Conservation (phyloP, 2,329 filamentous ascomycete genomes). For the Ceratocystis variospora region DNA sequence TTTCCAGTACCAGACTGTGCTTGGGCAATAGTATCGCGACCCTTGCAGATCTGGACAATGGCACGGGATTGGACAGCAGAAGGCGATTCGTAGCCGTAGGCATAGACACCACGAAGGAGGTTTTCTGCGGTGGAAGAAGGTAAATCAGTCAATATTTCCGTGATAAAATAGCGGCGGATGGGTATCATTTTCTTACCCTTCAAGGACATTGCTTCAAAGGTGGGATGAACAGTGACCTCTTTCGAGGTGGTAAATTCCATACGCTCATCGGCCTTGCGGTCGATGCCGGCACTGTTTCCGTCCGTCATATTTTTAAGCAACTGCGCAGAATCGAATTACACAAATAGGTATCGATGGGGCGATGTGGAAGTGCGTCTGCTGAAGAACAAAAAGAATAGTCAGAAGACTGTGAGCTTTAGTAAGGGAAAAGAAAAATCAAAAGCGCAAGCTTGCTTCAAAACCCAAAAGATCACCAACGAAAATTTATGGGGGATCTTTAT, state of each 20-base stretch:
- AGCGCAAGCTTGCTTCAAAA: background rate
- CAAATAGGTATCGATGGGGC: too few relatives aligned
- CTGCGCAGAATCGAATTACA: too few relatives aligned
- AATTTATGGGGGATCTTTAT: constrained; percentile 3
- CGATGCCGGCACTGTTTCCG: constrained; percentile 46
- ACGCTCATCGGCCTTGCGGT: constrained; percentile 85
- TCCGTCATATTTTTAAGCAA: constrained; percentile 56
- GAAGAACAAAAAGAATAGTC: background rate
- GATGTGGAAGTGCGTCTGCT: constrained; percentile 25
- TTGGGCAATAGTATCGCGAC: constrained; percentile 95
- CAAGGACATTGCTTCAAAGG: constrained; percentile 89
- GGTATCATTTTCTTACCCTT: constrained; percentile 43
- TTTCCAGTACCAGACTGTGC: constrained; percentile 96
- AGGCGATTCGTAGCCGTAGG: constrained; percentile 95
- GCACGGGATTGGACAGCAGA: constrained; percentile 95
- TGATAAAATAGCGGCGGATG: too few relatives aligned
- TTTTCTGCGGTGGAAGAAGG: constrained; percentile 47
- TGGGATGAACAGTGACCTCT: constrained; percentile 89
- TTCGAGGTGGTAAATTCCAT: constrained; percentile 98
- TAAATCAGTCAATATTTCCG: background rate
- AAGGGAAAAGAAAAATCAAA: background rate
- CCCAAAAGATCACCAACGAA: background rate
- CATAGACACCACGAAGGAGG: constrained; percentile 90
- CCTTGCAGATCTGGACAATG: constrained; percentile 98
- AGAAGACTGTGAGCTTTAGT: background rate